phyloP scores from a whole-genome alignment of 2,329 filamentous ascomycete genomes.

The Arthroderma sp. region DNA sequence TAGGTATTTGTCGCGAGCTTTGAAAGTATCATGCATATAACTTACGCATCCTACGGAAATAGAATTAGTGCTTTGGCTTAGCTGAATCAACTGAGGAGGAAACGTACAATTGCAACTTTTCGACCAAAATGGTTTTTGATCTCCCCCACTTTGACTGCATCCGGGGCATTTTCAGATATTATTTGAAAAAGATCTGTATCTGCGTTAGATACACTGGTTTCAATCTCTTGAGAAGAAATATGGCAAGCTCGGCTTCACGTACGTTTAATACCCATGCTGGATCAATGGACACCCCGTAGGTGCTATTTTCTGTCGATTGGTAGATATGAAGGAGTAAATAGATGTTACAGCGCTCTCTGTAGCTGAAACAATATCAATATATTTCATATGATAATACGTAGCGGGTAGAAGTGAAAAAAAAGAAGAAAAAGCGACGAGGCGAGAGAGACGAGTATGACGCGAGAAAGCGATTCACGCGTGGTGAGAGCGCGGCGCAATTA shows the following conservation, averaged over 20 bases:
- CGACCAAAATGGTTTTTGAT: conserved; percentile 98
- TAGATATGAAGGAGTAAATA: too few species aligned
- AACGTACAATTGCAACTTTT: conserved; percentile 85
- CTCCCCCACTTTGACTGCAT: conserved; percentile 87
- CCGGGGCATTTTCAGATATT: conserved; percentile 86
- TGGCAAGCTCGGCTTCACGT: conserved; percentile 13
- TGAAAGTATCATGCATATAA: neutral
- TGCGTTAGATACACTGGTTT: neutral
- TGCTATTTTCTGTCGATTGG: too few species aligned
- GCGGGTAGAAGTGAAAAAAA: too few species aligned
- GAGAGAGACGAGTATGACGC: too few species aligned
- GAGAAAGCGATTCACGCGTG: too few species aligned
- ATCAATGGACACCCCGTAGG: neutral
- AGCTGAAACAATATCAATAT: too few species aligned
- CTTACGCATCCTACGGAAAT: conserved; percentile 36
- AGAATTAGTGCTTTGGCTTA: neutral
- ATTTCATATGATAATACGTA: too few species aligned
- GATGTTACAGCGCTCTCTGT: too few species aligned
- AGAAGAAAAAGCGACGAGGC: too few species aligned
- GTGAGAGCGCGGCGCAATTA: too few species aligned
- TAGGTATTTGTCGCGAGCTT: conserved; percentile 7
- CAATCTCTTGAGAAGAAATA: conserved; percentile 9
- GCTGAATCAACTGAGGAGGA: neutral
- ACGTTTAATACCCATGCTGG: conserved; percentile 40
- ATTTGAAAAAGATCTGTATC: conserved; percentile 55